Base-by-base conservation (phyloP, 2,329 filamentous ascomycete genomes). In the Cryphonectria japonica region DNA sequence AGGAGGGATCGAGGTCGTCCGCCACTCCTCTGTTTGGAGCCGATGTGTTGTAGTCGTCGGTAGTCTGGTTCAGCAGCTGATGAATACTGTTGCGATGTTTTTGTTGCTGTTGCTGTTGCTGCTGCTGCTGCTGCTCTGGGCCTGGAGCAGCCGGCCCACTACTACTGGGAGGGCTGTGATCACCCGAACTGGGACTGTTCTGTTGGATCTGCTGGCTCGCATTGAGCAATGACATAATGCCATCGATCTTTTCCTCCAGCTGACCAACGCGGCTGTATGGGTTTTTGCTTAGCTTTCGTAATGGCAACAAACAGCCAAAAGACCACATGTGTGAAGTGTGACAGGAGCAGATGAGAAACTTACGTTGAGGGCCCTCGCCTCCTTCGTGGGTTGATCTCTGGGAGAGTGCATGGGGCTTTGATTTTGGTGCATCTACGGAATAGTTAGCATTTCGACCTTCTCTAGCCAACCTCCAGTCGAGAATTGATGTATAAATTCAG, bases 211-310 rank as follows among this genome's bases (percentile, higher is more conserved):
- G 76, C 29, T 79, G 77, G 63, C 75, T 78, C 19, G 77, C 77
- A 6, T 79, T 78, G 11, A 82, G 76, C 6, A 82, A 76, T 4
- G 78, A 80, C 65, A 82, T 78, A 32, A 83, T 78, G 54, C 79
- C 79, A n/a, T 83, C 80, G 41, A 83, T 80, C 71, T 81, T 82
- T 67, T 80, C 77, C 68, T 83, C 81, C 2, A 82, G 62, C 54
- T 81, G 79, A 7, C 78, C 80, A 2, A 82, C 80, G 14, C 80
- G 78, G 8, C 80, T 82, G n/a, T 11, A 9, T 39, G 41, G 2
- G 32, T 54, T 26, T 13, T 13, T 43, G 13, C 54, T 69, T 57
- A 73, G 43, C 29, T 65, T 61, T 9, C n/a, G 19, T 32, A 13
- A 16, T 7, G 29, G 11, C 9, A 54, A 26, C 46, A 8, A 3